These are phyloP conservation scores for Aspergillus aculeatus DNA, from an alignment of 2,329 filamentous ascomycete genomes.

Conservation along the genomic window DNA sequence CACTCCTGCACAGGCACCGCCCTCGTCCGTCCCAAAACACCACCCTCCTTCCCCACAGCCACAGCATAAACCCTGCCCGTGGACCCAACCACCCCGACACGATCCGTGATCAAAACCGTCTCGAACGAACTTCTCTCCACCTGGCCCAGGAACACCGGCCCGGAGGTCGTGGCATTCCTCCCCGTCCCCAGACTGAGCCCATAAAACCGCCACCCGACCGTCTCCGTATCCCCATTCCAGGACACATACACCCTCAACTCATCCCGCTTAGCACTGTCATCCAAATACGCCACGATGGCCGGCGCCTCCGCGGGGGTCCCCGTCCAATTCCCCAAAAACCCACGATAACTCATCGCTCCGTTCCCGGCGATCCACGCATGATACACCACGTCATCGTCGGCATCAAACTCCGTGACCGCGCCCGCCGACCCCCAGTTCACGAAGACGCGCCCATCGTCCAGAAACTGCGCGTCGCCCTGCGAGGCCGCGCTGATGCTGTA, in stretches of 20 bases:
- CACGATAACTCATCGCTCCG: slow-evolving; percentile 40
- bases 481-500: slow-evolving; percentile 52
- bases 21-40: neutral
- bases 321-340: slow-evolving; percentile 42
- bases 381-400: slow-evolving; percentile 37
- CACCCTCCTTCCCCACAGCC: neutral
- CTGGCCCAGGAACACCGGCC: neutral
- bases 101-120: neutral
- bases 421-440: slow-evolving; percentile 58
- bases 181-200: neutral
- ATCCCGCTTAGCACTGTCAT: slow-evolving; percentile 4
- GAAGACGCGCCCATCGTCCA: slow-evolving; percentile 54
- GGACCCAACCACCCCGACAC: neutral
- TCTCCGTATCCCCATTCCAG: slow-evolving; percentile 55
- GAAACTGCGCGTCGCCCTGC: slow-evolving; percentile 54
- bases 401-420: slow-evolving; percentile 37
- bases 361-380: slow-evolving; percentile 41
- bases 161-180: neutral
- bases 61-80: neutral
- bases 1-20: neutral
- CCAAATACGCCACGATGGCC: slow-evolving; percentile 35
- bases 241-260: slow-evolving; percentile 49
- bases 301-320: slow-evolving; percentile 37
- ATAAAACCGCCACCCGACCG: slow-evolving; percentile 52
- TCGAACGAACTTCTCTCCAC: neutral